These are phyloP conservation scores for Quercus robur DNA, from an alignment of 306 rosid genomes.

Conservation along the genomic window DNA sequence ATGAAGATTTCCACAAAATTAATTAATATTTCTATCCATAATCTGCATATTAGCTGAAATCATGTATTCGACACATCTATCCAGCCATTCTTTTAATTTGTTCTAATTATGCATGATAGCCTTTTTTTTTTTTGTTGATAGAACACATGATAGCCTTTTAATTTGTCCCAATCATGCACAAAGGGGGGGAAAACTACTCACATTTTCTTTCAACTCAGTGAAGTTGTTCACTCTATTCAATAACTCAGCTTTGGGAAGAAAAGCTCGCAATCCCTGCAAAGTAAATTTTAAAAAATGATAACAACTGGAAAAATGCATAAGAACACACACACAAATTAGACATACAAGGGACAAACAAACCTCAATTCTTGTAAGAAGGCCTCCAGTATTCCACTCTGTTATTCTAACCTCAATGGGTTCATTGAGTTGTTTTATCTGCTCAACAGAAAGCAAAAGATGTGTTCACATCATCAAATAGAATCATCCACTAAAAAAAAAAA, in stretches of 20 bases:
- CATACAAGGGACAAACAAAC: constrained; percentile 35
- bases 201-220: constrained; percentile 80
- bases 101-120: neutral
- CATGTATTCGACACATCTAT: neutral
- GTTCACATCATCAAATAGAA: constrained; percentile 10
- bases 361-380: constrained; percentile 91
- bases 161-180: neutral
- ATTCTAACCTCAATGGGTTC: constrained; percentile 82
- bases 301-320: constrained; percentile 6
- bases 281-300: constrained; percentile 14
- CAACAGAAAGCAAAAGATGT: constrained; percentile 18
- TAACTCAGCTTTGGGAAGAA: constrained; percentile 85
- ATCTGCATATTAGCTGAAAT: neutral
- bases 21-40: neutral
- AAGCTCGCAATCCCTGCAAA: constrained; percentile 87
- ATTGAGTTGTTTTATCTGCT: constrained; percentile 76
- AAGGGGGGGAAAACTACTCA: constrained; percentile 20
- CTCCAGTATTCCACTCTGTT: constrained; percentile 94
- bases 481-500: neutral
- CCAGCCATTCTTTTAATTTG: neutral
- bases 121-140: no score
- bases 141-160: neutral
- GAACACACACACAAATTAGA: neutral
- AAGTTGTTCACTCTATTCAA: constrained; percentile 65
- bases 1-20: neutral